phyloP scores from a whole-genome alignment of 768 basidiomycete species.

The Mycena albidolilacea region DNA sequence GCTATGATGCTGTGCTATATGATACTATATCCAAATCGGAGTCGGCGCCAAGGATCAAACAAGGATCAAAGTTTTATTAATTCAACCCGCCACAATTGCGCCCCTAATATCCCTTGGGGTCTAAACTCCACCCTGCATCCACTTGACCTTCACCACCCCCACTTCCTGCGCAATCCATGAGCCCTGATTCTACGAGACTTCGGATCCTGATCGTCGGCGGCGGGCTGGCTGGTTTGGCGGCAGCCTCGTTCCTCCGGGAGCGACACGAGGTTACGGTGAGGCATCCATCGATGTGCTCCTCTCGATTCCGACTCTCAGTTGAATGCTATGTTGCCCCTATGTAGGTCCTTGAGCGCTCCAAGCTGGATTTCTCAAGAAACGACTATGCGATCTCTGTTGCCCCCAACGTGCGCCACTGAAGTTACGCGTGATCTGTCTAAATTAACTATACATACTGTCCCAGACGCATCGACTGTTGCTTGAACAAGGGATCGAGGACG shows the following conservation, averaged over 20 bases:
- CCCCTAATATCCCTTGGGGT: not conserved
- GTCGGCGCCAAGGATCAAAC: too few species aligned
- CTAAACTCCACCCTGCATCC: not conserved
- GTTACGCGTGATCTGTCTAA: not conserved
- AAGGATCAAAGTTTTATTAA: too few species aligned
- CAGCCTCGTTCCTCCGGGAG: conserved; percentile 33
- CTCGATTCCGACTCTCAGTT: not conserved
- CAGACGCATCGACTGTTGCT: conserved; percentile 34
- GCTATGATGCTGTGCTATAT: too few species aligned
- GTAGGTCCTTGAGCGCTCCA: conserved; percentile 37
- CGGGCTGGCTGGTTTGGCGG: conserved; percentile 33
- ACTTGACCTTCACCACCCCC: not conserved
- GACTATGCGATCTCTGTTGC: conserved; percentile 38
- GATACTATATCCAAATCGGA: too few species aligned
- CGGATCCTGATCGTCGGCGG: conserved; percentile 36
- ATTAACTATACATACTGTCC: too few species aligned
- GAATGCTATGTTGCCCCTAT: not conserved
- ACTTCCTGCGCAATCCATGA: conserved; percentile 5
- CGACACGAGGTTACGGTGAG: conserved; percentile 35
- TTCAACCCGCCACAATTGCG: too few species aligned
- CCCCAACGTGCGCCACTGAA: conserved; percentile 25
- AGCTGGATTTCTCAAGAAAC: conserved; percentile 36
- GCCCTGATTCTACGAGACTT: conserved; percentile 9
- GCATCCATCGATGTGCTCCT: not conserved
- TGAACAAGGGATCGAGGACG: conserved; percentile 32